A percentile compares a stretch with the other conserved stretches of the same genome.
Evolutionary conservation across 1,284 basidiomycete genomes (phyloP).

Genomic region (Anthracocystis panici-leucophaei): DNA sequence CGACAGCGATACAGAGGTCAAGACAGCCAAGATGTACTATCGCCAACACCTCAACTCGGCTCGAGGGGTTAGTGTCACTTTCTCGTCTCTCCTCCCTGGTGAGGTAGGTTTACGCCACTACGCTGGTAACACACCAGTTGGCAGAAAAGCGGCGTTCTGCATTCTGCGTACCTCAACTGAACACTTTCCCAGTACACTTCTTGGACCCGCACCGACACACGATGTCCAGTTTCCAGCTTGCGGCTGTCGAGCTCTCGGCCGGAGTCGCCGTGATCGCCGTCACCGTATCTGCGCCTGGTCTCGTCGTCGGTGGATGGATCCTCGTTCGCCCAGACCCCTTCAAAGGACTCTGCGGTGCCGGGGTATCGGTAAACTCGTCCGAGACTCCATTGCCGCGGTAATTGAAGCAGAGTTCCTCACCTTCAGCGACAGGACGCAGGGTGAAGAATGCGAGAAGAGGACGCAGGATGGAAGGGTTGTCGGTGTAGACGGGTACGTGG

Average conservation of each 20-base stretch:
- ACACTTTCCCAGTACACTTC: constrained; percentile 22
- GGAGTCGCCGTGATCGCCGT: constrained; percentile 13
- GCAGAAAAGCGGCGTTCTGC: too few species aligned
- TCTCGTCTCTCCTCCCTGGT: too few species aligned
- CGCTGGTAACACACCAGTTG: too few species aligned
- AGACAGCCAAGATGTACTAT: too few species aligned
- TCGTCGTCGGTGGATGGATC: constrained; percentile 18
- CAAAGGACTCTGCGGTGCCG: constrained; percentile 4
- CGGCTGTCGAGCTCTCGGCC: constrained; percentile 7
- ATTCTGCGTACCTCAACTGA: too few species aligned
- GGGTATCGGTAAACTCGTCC: background rate
- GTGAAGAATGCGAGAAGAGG: constrained; percentile 80
- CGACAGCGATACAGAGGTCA: too few species aligned
- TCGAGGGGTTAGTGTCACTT: too few species aligned
- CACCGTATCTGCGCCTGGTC: constrained; percentile 16
- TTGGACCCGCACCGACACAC: constrained; percentile 25
- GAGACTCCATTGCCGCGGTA: constrained; percentile 19
- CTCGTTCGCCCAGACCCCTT: background rate
- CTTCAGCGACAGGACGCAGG: constrained; percentile 75
- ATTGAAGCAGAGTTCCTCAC: constrained; percentile 73
- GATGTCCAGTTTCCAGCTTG: background rate
- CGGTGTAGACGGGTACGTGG: constrained; percentile 79
- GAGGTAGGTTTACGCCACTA: too few species aligned
- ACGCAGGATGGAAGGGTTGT: constrained; percentile 75
- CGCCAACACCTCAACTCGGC: too few species aligned